Evolutionary conservation across 495 filamentous ascomycete species (phyloP).

Genomic region (Neurospora sp.): DNA sequence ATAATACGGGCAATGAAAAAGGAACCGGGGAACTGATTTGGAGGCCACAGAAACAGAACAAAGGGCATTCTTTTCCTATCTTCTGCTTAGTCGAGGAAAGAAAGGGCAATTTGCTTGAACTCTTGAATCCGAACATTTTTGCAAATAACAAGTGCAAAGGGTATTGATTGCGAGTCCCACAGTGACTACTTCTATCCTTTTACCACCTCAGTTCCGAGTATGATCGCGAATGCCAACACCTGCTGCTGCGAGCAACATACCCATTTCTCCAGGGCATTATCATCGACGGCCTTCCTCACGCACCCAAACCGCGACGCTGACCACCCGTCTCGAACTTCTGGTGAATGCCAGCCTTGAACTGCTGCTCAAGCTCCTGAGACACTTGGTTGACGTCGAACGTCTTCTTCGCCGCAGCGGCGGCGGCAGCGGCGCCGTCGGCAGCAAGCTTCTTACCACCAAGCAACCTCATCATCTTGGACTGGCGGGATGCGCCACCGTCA

Average conservation of each 20-base stretch:
- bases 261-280: neutral
- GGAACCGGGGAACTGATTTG: neutral
- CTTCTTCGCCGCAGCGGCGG: slow-evolving; percentile 8
- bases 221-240: neutral
- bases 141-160: neutral
- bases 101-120: neutral
- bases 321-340: slow-evolving; percentile 45
- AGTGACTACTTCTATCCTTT: neutral
- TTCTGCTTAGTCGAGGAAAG: neutral
- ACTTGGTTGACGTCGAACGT: slow-evolving; percentile 28
- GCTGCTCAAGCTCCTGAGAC: slow-evolving; percentile 47
- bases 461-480: slow-evolving; percentile 47
- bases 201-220: neutral
- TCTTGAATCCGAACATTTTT: neutral
- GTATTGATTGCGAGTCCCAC: neutral
- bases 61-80: neutral
- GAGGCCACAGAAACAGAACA: neutral
- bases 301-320: slow-evolving; percentile 45
- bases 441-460: slow-evolving; percentile 40
- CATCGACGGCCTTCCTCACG: slow-evolving; percentile 17
- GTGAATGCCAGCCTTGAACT: slow-evolving; percentile 47
- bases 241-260: neutral
- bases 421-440: slow-evolving; percentile 4
- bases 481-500: slow-evolving; percentile 37
- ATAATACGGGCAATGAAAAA: neutral